These are phyloP conservation scores for Geotrichum reessii DNA, from an alignment of 1,139 yeast species.

Conservation along the genomic window DNA sequence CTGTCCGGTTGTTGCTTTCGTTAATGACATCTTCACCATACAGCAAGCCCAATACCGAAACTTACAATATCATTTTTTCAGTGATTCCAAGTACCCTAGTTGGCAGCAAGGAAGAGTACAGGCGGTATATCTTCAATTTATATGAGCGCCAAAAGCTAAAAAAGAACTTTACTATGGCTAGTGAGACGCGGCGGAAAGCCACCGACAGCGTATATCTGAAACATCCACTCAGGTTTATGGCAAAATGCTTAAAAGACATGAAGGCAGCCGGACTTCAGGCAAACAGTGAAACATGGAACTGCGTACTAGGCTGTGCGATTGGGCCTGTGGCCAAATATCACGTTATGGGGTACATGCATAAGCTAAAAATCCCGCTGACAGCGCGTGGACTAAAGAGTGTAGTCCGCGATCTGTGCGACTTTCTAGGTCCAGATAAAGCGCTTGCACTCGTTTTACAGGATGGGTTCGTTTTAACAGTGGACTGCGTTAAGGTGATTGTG, in stretches of 20 bases:
- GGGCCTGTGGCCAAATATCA: slow-evolving; percentile 21
- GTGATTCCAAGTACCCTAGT: slow-evolving; percentile 16
- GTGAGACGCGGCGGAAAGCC: slow-evolving; percentile 19
- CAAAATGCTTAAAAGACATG: slow-evolving; percentile 34
- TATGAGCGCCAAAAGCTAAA: slow-evolving; percentile 7
- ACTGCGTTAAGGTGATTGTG: slow-evolving; percentile 19
- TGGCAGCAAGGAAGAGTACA: slow-evolving; percentile 16
- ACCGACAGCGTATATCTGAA: slow-evolving; percentile 28
- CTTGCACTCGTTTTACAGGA: slow-evolving; percentile 21
- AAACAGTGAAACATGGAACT: slow-evolving; percentile 41
- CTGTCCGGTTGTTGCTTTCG: slow-evolving; percentile 41
- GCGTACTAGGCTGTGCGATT: slow-evolving; percentile 24
- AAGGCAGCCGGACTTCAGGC: slow-evolving; percentile 29
- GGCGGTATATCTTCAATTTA: slow-evolving; percentile 10
- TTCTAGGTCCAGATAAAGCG: slow-evolving; percentile 25
- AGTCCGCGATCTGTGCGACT: slow-evolving; percentile 23
- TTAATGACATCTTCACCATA: slow-evolving; percentile 38
- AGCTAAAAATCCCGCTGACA: slow-evolving; percentile 23
- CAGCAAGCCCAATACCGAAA: slow-evolving; percentile 38
- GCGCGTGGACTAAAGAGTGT: slow-evolving; percentile 23
- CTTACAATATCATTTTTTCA: slow-evolving; percentile 41
- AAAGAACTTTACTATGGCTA: slow-evolving; percentile 22
- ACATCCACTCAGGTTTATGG: slow-evolving; percentile 26
- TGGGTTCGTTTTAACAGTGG: slow-evolving; percentile 15
- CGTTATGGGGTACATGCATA: slow-evolving; percentile 26